Base-by-base conservation (phyloP, 306 rosid species). In the Dryas octopetala region DNA sequence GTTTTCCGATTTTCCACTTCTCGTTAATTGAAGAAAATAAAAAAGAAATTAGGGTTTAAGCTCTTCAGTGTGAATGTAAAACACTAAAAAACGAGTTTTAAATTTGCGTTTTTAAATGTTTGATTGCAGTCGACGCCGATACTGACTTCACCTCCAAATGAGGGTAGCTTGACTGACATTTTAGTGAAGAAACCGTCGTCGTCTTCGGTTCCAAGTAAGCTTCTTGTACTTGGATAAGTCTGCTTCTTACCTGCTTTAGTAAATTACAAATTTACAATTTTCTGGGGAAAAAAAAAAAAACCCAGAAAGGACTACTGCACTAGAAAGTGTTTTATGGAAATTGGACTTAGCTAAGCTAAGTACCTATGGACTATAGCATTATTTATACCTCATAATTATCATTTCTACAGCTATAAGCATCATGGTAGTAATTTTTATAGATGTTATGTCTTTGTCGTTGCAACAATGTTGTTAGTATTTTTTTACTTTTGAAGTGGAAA, bases 121-220 rank as follows among this genome's bases (percentile, higher is more conserved):
- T 61, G 16, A 45, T 79, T 75, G 84, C 74, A 92, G 99, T 90
- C 96, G 58, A 81, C 92, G 74, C 99, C 98, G 8, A 88, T 90
- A 49, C 68, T 92, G 84, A 93, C 90, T 45, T 77, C 96, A 43
- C 93, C 92, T 17, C 93, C 89, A 45, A 54, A 86, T 23, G 98
- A 92, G 86, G 78, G 96, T 71, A 86, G 90, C 75, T 83, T 96
- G 83, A 89, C 97, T 41, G 98, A 96, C 81, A 92, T 92, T 88
- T 81, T 96, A 74, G 96, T 96, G 68, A 89, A 90, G 86, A 92
- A 89, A 67, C 85, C 97, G 65, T 79, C 91, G 1, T 89, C 97
- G 40, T 90, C 97, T 40, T 81, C 89, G 4, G 78, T 62, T 84
- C 65, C 96, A 68, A 87, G 99, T 90, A 62, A 45, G 83, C 55